Percentiles rank a stretch among this genome's conserved stretches.
These are phyloP conservation scores for Endocalyx cinctus DNA, from an alignment of 2,329 filamentous ascomycete species.

Conservation along the genomic window DNA sequence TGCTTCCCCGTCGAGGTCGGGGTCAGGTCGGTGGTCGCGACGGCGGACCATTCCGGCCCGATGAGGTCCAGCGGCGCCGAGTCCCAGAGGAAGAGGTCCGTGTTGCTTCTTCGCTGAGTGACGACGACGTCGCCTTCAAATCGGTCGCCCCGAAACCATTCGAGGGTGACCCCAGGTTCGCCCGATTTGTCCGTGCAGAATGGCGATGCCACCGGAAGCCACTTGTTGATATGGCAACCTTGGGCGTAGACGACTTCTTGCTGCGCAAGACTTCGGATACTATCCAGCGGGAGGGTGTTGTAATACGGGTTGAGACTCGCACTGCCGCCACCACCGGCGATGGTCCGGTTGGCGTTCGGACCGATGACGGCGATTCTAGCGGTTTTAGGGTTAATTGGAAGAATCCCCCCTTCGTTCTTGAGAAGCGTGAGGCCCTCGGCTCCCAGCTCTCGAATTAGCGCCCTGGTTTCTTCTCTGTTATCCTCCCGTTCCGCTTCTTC, in stretches of 20 bases:
- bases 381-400: constrained; percentile 52
- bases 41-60: constrained; percentile 59
- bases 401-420: constrained; percentile 56
- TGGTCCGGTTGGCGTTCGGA: constrained; percentile 62
- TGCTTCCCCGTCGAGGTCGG: constrained; percentile 57
- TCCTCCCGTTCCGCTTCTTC: constrained; percentile 56
- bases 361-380: constrained; percentile 62
- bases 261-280: constrained; percentile 50
- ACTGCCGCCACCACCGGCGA: constrained; percentile 64
- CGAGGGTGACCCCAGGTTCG: constrained; percentile 56
- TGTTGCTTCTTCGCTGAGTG: constrained; percentile 56
- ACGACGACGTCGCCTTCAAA: constrained; percentile 55
- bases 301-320: constrained; percentile 67
- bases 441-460: constrained; percentile 56
- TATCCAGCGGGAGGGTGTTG: constrained; percentile 59
- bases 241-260: constrained; percentile 55
- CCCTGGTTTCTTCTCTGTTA: constrained; percentile 52
- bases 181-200: constrained; percentile 54
- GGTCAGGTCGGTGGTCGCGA: constrained; percentile 56
- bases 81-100: constrained; percentile 67
- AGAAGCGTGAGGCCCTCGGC: constrained; percentile 59
- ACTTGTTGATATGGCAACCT: constrained; percentile 61
- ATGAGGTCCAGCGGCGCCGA: constrained; percentile 58
- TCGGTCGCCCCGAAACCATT: constrained; percentile 61
- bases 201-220: constrained; percentile 58